These are phyloP conservation scores for Trametes cubensis DNA, from an alignment of 768 basidiomycete genomes.

Conservation along the genomic window DNA sequence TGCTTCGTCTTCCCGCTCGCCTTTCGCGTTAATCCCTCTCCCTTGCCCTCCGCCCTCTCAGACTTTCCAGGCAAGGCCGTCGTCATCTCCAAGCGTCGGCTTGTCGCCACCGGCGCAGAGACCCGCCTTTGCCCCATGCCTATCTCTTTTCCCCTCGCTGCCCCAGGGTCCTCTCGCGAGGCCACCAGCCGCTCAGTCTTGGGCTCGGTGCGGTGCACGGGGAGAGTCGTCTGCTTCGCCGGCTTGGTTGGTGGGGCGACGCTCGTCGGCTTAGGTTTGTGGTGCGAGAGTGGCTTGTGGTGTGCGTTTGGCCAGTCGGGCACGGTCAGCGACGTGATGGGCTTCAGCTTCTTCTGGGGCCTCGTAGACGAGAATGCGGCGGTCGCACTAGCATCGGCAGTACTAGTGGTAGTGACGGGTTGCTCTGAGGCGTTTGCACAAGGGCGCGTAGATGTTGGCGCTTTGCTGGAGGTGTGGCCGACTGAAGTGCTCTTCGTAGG, in stretches of 20 bases:
- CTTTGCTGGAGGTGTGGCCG: no score
- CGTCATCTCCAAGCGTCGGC: not conserved
- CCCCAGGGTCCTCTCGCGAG: not conserved
- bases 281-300: constrained; percentile 14
- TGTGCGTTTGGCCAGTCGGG: constrained; percentile 17
- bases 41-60: not conserved
- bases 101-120: constrained; percentile 7
- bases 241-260: not conserved
- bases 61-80: not conserved
- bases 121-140: not conserved
- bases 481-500: no score
- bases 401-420: not conserved
- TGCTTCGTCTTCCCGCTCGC: not conserved
- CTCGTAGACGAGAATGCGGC: not conserved
- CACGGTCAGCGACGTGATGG: constrained; percentile 11
- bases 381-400: no score
- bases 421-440: no score
- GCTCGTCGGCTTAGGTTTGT: constrained; percentile 6
- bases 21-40: not conserved
- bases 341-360: constrained; percentile 20
- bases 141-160: no score
- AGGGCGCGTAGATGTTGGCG: no score
- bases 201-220: not conserved
- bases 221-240: constrained; percentile 11
- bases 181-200: not conserved